Evolutionary conservation across 371 early-diverging fungal genomes (phyloP).

Genomic region (Apophysomyces trapeziformis): DNA sequence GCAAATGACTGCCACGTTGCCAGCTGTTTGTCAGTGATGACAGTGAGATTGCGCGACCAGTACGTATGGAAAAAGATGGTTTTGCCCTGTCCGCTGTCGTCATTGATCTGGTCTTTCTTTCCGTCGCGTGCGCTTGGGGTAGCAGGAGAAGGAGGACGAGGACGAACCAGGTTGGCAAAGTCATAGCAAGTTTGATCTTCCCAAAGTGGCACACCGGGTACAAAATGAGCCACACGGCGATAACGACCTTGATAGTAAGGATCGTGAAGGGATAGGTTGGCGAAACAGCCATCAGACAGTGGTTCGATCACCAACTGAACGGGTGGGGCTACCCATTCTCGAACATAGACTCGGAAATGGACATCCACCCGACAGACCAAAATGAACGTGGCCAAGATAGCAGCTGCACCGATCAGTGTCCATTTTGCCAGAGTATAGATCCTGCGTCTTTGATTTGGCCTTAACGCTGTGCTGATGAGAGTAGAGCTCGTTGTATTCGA

Average conservation of each 20-base stretch:
- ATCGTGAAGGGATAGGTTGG: background rate
- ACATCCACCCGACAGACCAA: conserved; percentile 43
- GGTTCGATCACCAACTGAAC: conserved; percentile 34
- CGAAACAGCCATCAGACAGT: conserved; percentile 16
- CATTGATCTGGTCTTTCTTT: background rate
- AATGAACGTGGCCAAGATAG: conserved; percentile 26
- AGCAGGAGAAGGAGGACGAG: background rate
- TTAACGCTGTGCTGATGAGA: no score
- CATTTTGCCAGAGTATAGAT: no score
- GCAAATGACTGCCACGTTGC: conserved; percentile 48
- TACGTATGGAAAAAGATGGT: conserved; percentile 40
- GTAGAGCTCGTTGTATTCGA: no score
- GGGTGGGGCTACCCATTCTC: conserved; percentile 44
- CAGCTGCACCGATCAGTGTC: no score
- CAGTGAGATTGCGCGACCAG: conserved; percentile 4
- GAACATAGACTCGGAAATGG: conserved; percentile 49
- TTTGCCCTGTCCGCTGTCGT: background rate
- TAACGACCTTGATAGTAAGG: conserved; percentile 28
- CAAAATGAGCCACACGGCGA: conserved; percentile 33
- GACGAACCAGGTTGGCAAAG: conserved; percentile 40
- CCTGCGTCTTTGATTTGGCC: no score
- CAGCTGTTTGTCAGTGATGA: conserved; percentile 37
- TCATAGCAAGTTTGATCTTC: conserved; percentile 56
- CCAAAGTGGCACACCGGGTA: conserved; percentile 48
- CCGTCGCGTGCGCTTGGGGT: no score